phyloP scores from a whole-genome alignment of 441 rosid species.

The Viola pubescens region DNA sequence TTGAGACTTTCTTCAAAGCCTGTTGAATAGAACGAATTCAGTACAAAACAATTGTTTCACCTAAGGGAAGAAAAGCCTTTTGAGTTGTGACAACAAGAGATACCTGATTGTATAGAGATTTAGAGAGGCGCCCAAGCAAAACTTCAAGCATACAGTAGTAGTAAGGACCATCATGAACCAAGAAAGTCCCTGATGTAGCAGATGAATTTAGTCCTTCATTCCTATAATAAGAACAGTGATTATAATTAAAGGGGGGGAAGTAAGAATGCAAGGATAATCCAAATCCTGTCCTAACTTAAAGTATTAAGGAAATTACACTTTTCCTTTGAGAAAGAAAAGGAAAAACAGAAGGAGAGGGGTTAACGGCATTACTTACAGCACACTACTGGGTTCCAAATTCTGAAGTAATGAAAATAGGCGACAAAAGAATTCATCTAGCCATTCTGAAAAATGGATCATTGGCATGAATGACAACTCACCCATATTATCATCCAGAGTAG shows the following conservation, averaged over 20 bases:
- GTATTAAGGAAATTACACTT: background rate
- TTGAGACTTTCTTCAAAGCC: slow-evolving; percentile 96
- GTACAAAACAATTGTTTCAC: slow-evolving; percentile 8
- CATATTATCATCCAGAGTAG: slow-evolving; percentile 66
- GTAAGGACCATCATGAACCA: slow-evolving; percentile 97
- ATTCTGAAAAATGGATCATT: slow-evolving; percentile 78
- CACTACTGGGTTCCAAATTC: slow-evolving; percentile 91
- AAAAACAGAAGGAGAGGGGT: background rate
- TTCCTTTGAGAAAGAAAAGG: background rate
- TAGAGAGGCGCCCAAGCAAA: slow-evolving; percentile 87
- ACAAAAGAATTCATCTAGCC: slow-evolving; percentile 96
- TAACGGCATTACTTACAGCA: slow-evolving; percentile 56
- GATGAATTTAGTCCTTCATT: slow-evolving; percentile 91
- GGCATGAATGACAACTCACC: slow-evolving; percentile 66
- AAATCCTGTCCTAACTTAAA: background rate
- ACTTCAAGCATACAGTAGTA: slow-evolving; percentile 99
- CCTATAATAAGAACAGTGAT: slow-evolving; percentile 37
- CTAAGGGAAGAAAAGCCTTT: background rate
- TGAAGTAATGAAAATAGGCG: slow-evolving; percentile 86
- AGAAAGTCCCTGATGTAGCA: slow-evolving; percentile 93
- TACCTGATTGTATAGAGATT: slow-evolving; percentile 84
- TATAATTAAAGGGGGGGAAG: background rate
- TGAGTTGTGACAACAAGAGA: slow-evolving; percentile 19
- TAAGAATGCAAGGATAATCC: background rate
- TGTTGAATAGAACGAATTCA: slow-evolving; percentile 28